phyloP scores from a whole-genome alignment of 2,329 filamentous ascomycete species.

The Aspergillus sp. region DNA sequence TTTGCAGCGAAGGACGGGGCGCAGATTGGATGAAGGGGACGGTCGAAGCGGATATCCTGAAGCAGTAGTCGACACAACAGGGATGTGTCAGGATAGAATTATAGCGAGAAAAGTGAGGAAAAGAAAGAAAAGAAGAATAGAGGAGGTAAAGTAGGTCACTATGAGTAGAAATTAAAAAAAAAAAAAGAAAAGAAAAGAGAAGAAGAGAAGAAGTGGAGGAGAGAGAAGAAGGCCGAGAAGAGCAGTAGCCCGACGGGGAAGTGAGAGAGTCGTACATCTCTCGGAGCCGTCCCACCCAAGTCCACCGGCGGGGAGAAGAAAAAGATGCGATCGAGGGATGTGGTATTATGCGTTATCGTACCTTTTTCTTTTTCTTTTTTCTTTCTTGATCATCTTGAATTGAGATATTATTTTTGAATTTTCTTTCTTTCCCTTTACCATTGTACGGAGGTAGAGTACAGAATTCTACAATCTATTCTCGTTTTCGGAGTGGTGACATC shows the following conservation, averaged over 20 bases:
- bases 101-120: constrained; percentile 1
- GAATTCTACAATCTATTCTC: no score
- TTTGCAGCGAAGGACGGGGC: background rate
- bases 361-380: no score
- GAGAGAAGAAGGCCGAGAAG: constrained; percentile 1
- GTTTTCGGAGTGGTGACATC: no score
- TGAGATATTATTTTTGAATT: background rate
- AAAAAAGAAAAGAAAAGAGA: background rate
- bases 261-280: background rate
- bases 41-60: background rate
- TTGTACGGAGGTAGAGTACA: no score
- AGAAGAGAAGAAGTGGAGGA: background rate
- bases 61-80: background rate
- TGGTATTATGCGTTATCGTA: background rate
- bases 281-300: background rate
- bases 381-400: no score
- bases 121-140: background rate
- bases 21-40: background rate
- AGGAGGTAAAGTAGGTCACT: background rate
- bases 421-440: background rate
- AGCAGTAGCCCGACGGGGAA: background rate
- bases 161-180: background rate
- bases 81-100: background rate
- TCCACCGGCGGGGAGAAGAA: background rate
- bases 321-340: background rate